A percentile compares a stretch with the other conserved stretches of the same genome.
phyloP scores from a whole-genome alignment of 345 rosid species.

The Ceriops decandra region DNA sequence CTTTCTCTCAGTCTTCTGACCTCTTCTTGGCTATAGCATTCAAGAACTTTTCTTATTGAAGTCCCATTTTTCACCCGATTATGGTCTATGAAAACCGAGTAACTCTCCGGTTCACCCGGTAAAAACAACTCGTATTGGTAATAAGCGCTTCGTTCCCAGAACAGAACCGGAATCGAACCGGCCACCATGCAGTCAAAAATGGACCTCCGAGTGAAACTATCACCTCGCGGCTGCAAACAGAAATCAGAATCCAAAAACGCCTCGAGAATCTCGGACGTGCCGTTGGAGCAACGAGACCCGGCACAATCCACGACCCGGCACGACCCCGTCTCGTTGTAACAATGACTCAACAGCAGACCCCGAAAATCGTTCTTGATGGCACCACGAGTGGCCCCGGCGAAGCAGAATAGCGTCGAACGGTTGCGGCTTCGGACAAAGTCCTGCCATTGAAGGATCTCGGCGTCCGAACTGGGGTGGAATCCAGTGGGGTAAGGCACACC shows the following conservation, averaged over 20 bases:
- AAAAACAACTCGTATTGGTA: slow-evolving; percentile 90
- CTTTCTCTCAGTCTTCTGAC: slow-evolving; percentile 67
- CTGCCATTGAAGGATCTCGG: slow-evolving; percentile 77
- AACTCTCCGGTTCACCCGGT: slow-evolving; percentile 59
- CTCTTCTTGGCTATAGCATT: slow-evolving; percentile 55
- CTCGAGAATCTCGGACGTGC: slow-evolving; percentile 66
- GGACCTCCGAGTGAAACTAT: slow-evolving; percentile 89
- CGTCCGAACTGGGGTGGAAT: slow-evolving; percentile 82
- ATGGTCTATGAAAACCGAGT: slow-evolving; percentile 82
- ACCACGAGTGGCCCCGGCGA: slow-evolving; percentile 80
- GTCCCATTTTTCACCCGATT: slow-evolving; percentile 70
- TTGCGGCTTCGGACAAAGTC: slow-evolving; percentile 52
- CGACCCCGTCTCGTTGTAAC: slow-evolving; percentile 43
- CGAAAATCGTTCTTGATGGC: slow-evolving; percentile 68
- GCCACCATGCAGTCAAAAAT: slow-evolving; percentile 95
- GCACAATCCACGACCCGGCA: slow-evolving; percentile 68
- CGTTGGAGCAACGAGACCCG: slow-evolving; percentile 59
- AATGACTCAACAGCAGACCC: slow-evolving; percentile 57
- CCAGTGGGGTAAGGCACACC: slow-evolving; percentile 96
- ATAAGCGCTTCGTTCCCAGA: slow-evolving; percentile 88
- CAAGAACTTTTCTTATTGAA: slow-evolving; percentile 56
- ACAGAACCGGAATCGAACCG: slow-evolving; percentile 92
- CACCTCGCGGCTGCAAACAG: slow-evolving; percentile 92
- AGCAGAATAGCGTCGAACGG: slow-evolving; percentile 70
- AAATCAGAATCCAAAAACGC: slow-evolving; percentile 76